A percentile compares a stretch with the other conserved stretches of the same genome.
These are phyloP conservation scores for Triglochin maritima DNA, from an alignment of 106 monocot species.

Conservation along the genomic window DNA sequence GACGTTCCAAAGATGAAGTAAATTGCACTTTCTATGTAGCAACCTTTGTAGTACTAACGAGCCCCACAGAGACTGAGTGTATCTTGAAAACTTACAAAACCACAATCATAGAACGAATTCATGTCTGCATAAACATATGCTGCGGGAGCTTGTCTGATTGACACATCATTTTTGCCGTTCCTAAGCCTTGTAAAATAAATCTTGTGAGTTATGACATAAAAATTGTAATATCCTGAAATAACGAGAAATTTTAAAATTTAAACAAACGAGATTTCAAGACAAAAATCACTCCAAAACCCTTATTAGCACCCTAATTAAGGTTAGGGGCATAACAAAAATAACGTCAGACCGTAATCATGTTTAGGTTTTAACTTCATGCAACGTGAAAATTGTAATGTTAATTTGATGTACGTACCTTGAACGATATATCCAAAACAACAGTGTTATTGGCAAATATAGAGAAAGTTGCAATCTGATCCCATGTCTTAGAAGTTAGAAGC, in stretches of 20 bases:
- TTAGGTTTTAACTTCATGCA: no score
- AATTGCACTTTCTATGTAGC: constrained; percentile 13
- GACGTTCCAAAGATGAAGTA: constrained; percentile 26
- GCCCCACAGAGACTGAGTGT: constrained; percentile 15
- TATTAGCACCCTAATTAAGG: no score
- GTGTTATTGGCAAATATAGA: background rate
- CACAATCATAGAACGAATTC: constrained; percentile 17
- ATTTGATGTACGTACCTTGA: background rate
- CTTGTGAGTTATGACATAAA: background rate
- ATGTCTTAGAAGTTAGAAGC: no score
- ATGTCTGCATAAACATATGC: constrained; percentile 11
- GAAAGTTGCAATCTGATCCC: background rate
- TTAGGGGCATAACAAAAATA: no score
- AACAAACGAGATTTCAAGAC: no score
- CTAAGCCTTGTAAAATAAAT: background rate
- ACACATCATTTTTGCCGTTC: background rate
- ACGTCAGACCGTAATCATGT: no score
- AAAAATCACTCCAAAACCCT: no score
- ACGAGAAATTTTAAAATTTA: no score
- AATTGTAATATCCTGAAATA: no score
- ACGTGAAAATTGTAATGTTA: no score
- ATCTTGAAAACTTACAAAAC: constrained; percentile 20
- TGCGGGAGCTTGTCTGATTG: constrained; percentile 1
- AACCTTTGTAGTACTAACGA: constrained; percentile 22
- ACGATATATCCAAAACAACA: background rate